Conservation (phyloP, 768 basidiomycete species). For the Hysterangium stoloniferum region DNA sequence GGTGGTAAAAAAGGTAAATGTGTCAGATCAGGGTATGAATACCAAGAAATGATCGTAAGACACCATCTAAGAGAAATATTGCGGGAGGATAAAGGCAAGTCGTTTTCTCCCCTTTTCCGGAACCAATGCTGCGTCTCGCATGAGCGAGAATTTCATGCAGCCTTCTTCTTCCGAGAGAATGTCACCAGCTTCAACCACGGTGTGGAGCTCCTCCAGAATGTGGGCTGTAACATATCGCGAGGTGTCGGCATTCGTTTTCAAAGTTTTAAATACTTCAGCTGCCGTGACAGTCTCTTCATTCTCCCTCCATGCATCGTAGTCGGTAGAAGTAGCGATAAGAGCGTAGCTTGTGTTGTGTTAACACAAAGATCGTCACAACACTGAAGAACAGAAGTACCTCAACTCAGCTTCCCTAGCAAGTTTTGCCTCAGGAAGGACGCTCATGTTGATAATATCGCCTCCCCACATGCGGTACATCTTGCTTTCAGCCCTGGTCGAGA, state of each 20-base stretch:
- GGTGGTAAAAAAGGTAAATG: background rate
- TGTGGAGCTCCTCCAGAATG: slow-evolving; percentile 64
- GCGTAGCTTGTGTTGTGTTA: slow-evolving; percentile 57
- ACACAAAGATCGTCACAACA: background rate
- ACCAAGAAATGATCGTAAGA: too few species aligned
- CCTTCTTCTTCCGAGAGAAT: slow-evolving; percentile 66
- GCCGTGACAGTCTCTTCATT: slow-evolving; percentile 78
- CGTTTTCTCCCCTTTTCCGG: slow-evolving; percentile 57
- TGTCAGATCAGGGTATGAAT: too few species aligned
- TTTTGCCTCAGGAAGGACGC: slow-evolving; percentile 94
- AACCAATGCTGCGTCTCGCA: slow-evolving; percentile 50
- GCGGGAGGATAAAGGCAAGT: slow-evolving; percentile 68
- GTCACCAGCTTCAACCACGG: slow-evolving; percentile 42
- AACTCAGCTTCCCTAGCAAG: slow-evolving; percentile 92
- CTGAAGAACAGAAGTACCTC: slow-evolving; percentile 39
- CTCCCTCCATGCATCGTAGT: slow-evolving; percentile 93
- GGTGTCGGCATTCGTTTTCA: slow-evolving; percentile 79
- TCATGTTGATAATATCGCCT: slow-evolving; percentile 95
- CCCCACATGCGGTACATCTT: slow-evolving; percentile 91
- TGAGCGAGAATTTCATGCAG: slow-evolving; percentile 79
- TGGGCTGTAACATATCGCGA: slow-evolving; percentile 67
- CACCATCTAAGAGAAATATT: slow-evolving; percentile 45
- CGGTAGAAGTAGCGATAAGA: slow-evolving; percentile 83
- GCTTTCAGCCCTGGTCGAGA: slow-evolving; percentile 97
- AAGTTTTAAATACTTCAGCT: slow-evolving; percentile 84